Evolutionary conservation across 2,329 filamentous ascomycete genomes (phyloP).

Genomic region (Aureobasidium musti): DNA sequence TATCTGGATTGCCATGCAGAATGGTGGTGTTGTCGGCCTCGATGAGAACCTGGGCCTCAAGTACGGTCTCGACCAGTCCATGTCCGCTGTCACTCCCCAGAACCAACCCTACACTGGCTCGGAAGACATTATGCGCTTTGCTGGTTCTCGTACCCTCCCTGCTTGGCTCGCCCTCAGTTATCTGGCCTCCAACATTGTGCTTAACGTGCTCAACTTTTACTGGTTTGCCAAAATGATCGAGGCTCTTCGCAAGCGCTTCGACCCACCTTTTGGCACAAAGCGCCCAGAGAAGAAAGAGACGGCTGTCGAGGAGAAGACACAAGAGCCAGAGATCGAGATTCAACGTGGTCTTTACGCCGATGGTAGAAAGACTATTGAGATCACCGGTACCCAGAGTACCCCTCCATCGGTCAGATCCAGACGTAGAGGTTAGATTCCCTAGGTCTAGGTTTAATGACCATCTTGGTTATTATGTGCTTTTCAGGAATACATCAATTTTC

Average conservation of each 20-base stretch:
- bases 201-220: slow-evolving; percentile 77
- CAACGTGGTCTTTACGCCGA: slow-evolving; percentile 35
- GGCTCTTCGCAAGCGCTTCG: slow-evolving; percentile 75
- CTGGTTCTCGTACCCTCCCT: slow-evolving; percentile 55
- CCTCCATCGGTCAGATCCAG: slow-evolving; percentile 19
- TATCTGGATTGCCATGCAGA: slow-evolving; percentile 56
- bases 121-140: slow-evolving; percentile 53
- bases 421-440: slow-evolving; percentile 18
- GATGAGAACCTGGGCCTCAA: slow-evolving; percentile 28
- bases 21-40: slow-evolving; percentile 33
- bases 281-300: slow-evolving; percentile 36
- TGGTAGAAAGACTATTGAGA: slow-evolving; percentile 36
- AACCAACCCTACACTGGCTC: slow-evolving; percentile 4
- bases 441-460: not conserved
- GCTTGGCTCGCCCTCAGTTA: slow-evolving; percentile 70
- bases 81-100: slow-evolving; percentile 20
- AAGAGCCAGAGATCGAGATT: slow-evolving; percentile 34
- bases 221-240: slow-evolving; percentile 89
- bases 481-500: not conserved
- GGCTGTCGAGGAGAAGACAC: slow-evolving; percentile 32
- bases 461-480: not conserved
- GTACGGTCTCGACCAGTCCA: slow-evolving; percentile 15
- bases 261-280: slow-evolving; percentile 55
- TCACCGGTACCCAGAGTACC: slow-evolving; percentile 9
- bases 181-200: slow-evolving; percentile 66